Conservation (phyloP, 192 early-diverging fungal genomes). For the Coemansia interrupta region DNA sequence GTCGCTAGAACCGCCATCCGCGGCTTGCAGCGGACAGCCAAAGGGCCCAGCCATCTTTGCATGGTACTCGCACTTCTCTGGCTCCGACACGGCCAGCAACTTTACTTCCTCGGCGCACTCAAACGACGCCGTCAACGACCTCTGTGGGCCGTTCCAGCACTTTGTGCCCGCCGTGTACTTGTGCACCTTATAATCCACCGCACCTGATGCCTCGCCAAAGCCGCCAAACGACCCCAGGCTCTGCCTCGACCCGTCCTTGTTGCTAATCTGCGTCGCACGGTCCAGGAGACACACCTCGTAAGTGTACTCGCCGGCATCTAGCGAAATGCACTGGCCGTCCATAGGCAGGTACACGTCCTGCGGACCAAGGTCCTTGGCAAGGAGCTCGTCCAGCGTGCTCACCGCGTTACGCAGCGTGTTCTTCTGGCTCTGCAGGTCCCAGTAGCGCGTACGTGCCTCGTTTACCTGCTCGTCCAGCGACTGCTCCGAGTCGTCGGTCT, state of each 20-base stretch:
- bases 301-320: conserved; percentile 58
- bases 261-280: conserved; percentile 68
- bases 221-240: conserved; percentile 57
- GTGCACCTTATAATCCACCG: conserved; percentile 40
- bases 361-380: conserved; percentile 68
- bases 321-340: conserved; percentile 64
- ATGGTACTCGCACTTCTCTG: conserved; percentile 90
- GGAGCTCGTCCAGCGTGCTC: conserved; percentile 53
- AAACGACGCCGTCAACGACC: conserved; percentile 67
- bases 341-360: conserved; percentile 66
- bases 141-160: conserved; percentile 95
- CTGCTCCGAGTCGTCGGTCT: not conserved
- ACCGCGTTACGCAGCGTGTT: conserved; percentile 34
- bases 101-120: conserved; percentile 72
- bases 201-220: conserved; percentile 47
- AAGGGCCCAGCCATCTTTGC: conserved; percentile 75
- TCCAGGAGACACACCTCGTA: conserved; percentile 83
- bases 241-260: conserved; percentile 58
- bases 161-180: conserved; percentile 68
- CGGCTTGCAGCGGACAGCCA: conserved; percentile 56
- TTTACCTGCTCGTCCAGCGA: conserved; percentile 9
- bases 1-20: not conserved
- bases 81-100: conserved; percentile 75
- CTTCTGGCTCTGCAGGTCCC: conserved; percentile 16
- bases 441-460: conserved; percentile 21